Percentiles rank a stretch among this genome's conserved stretches.
Evolutionary conservation across 768 basidiomycete genomes (phyloP).

Genomic region (Xerocomellus amylosporus): DNA sequence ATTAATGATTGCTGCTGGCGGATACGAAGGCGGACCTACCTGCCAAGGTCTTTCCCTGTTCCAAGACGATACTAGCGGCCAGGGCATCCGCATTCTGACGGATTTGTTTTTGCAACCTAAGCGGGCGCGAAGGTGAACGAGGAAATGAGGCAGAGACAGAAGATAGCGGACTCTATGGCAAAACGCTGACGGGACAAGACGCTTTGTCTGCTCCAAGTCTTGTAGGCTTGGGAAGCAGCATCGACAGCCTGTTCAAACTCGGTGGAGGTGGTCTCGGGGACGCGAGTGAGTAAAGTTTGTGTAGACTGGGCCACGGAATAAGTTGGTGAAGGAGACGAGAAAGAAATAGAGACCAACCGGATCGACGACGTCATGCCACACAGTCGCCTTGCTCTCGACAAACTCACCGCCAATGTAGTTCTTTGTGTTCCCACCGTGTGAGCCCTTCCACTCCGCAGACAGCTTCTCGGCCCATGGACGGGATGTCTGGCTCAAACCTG

Average conservation of each 20-base stretch:
- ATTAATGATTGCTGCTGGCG: background rate
- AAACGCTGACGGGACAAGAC: slow-evolving; percentile 85
- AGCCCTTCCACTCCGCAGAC: slow-evolving; percentile 81
- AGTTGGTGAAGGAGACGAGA: background rate
- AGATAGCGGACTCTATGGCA: slow-evolving; percentile 72
- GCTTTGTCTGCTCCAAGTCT: slow-evolving; percentile 84
- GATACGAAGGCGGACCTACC: slow-evolving; percentile 42
- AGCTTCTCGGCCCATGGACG: slow-evolving; percentile 65
- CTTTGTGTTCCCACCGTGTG: slow-evolving; percentile 86
- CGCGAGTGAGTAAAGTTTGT: slow-evolving; percentile 83
- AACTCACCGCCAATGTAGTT: slow-evolving; percentile 92
- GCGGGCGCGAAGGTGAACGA: slow-evolving; percentile 1
- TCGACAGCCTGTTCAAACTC: slow-evolving; percentile 85
- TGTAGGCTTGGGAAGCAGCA: slow-evolving; percentile 82
- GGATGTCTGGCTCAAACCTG: slow-evolving; percentile 53
- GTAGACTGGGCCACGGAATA: slow-evolving; percentile 57
- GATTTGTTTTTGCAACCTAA: slow-evolving; percentile 82
- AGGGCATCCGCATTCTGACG: slow-evolving; percentile 84
- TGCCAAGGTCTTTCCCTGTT: slow-evolving; percentile 93
- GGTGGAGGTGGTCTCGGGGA: slow-evolving; percentile 79
- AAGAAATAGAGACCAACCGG: slow-evolving; percentile 56
- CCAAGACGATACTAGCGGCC: slow-evolving; percentile 85
- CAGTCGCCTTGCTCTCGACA: slow-evolving; percentile 68
- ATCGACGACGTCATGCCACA: slow-evolving; percentile 88
- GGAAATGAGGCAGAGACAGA: background rate